These are phyloP conservation scores for Termitomyces sp. DNA, from an alignment of 768 basidiomycete species.

Conservation along the genomic window DNA sequence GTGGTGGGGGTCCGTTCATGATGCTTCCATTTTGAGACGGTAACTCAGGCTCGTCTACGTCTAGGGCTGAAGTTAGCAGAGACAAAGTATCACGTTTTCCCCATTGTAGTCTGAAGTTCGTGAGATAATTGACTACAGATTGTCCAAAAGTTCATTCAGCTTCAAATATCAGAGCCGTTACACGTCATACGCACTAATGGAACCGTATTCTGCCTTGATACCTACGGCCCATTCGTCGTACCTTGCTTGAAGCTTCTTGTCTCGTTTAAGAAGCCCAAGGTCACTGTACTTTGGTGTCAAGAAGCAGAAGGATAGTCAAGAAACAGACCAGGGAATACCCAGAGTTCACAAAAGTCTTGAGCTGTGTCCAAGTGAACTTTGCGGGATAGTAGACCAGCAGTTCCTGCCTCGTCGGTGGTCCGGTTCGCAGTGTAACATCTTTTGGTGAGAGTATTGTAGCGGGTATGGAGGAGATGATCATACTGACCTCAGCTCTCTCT, in stretches of 20 bases:
- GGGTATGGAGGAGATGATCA: constrained; percentile 5
- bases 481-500: background rate
- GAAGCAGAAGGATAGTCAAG: background rate
- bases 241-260: constrained; percentile 59
- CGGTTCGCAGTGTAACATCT: constrained; percentile 40
- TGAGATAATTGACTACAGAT: constrained; percentile 61
- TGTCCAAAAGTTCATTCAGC: background rate
- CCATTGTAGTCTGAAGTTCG: constrained; percentile 69
- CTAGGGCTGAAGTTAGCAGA: constrained; percentile 51
- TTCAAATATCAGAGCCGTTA: background rate
- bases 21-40: background rate
- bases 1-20: constrained; percentile 18
- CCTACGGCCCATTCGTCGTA: constrained; percentile 56
- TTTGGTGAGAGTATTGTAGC: constrained; percentile 9
- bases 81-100: constrained; percentile 62
- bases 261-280: constrained; percentile 73
- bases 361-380: constrained; percentile 69
- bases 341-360: constrained; percentile 75
- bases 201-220: constrained; percentile 57
- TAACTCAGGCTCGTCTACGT: constrained; percentile 16
- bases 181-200: constrained; percentile 43
- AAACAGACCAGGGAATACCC: constrained; percentile 38
- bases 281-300: constrained; percentile 43
- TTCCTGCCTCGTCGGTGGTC: constrained; percentile 66
- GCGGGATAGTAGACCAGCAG: constrained; percentile 64